A percentile compares a stretch with the other conserved stretches of the same genome.
Conservation (phyloP, 1,284 basidiomycete genomes). For the Cutaneotrichosporon sp. region DNA sequence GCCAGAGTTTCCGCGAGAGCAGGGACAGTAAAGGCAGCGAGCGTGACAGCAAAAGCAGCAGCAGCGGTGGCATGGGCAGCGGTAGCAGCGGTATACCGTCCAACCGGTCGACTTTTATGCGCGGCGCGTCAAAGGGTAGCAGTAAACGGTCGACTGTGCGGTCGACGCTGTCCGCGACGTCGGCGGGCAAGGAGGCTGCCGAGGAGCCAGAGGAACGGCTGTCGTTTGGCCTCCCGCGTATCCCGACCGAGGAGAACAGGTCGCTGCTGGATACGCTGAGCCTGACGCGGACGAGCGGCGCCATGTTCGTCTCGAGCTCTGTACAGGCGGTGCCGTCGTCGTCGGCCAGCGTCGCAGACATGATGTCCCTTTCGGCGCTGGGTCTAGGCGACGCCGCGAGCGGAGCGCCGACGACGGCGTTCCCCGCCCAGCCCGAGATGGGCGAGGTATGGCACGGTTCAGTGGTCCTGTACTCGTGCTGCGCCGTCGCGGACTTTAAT, state of each 20-base stretch:
- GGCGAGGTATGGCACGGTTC: conserved; percentile 38
- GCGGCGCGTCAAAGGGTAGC: too few relatives aligned
- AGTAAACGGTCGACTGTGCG: too few relatives aligned
- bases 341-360: background rate
- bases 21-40: background rate
- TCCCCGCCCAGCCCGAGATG: conserved; percentile 23
- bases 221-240: conserved; percentile 40
- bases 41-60: background rate
- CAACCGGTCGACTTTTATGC: background rate
- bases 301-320: conserved; percentile 3
- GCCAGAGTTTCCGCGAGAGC: background rate
- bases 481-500: conserved; percentile 44
- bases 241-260: conserved; percentile 17
- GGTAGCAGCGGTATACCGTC: background rate
- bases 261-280: conserved; percentile 2
- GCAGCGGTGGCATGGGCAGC: background rate
- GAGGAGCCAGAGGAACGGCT: conserved; percentile 16
- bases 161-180: background rate
- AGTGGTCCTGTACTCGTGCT: conserved; percentile 41
- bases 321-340: background rate
- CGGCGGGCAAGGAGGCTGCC: background rate
- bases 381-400: background rate
- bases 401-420: background rate
- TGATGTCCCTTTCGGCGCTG: conserved; percentile 1
- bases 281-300: background rate